These are phyloP conservation scores for Blastomyces parvus DNA, from an alignment of 2,329 filamentous ascomycete genomes.

Conservation along the genomic window DNA sequence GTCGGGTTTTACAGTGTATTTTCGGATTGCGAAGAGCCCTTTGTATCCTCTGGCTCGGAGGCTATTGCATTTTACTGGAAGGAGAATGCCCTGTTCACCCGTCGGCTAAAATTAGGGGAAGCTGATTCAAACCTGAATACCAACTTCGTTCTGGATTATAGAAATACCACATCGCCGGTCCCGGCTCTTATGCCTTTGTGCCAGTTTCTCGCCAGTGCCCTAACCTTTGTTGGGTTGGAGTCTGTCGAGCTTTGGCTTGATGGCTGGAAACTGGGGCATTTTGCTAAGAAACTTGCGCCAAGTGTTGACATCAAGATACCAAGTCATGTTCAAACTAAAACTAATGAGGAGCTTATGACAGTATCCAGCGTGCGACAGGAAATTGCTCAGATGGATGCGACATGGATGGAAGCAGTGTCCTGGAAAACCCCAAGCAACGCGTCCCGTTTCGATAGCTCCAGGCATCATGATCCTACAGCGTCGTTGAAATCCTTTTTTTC, in stretches of 20 bases:
- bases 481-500: constrained; percentile 74
- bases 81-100: constrained; percentile 91
- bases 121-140: constrained; percentile 62
- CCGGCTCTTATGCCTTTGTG: constrained; percentile 77
- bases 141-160: constrained; percentile 89
- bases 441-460: constrained; percentile 30
- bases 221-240: constrained; percentile 88
- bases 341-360: constrained; percentile 81
- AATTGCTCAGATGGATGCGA: constrained; percentile 83
- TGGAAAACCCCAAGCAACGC: constrained; percentile 57
- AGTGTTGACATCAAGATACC: constrained; percentile 64
- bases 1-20: constrained; percentile 99
- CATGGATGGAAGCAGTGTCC: constrained; percentile 76
- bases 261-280: constrained; percentile 66
- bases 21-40: constrained; percentile 94
- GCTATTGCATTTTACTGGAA: constrained; percentile 99
- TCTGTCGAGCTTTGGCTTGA: constrained; percentile 86
- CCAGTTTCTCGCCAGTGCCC: constrained; percentile 86
- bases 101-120: constrained; percentile 64
- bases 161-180: constrained; percentile 76
- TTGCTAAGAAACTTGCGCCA: constrained; percentile 79
- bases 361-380: constrained; percentile 71
- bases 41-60: constrained; percentile 83
- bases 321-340: constrained; percentile 67
- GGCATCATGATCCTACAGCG: constrained; percentile 37